Evolutionary conservation across 768 basidiomycete species (phyloP).

Genomic region (Rhodotorula paludigena): DNA sequence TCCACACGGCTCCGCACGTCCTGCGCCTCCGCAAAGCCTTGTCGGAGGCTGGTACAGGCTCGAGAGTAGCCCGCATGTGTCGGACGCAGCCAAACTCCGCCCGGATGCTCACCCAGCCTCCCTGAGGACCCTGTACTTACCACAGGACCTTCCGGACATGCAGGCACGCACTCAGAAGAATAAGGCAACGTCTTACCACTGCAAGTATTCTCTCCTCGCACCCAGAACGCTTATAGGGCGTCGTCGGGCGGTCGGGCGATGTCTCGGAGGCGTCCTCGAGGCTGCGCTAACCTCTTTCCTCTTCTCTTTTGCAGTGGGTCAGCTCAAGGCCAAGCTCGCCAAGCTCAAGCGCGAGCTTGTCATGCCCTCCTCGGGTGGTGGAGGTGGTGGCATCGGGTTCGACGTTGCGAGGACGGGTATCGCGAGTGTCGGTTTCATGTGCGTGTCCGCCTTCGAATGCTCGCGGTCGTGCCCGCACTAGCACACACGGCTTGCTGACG

Average conservation of each 20-base stretch:
- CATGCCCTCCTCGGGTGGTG: slow-evolving; percentile 65
- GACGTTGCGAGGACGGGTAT: slow-evolving; percentile 98
- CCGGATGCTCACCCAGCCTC: background rate
- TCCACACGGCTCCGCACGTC: background rate
- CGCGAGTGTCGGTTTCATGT: slow-evolving; percentile 72
- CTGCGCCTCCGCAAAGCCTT: background rate
- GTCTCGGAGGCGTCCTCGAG: no score
- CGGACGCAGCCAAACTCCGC: no score
- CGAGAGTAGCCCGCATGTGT: no score
- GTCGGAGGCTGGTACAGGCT: no score
- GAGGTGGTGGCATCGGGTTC: slow-evolving; percentile 89
- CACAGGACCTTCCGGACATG: background rate
- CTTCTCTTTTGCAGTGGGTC: background rate
- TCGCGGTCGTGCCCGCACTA: no score
- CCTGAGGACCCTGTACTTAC: no score
- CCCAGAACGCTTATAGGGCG: no score
- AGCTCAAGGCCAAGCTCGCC: slow-evolving; percentile 73
- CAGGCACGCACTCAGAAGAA: slow-evolving; percentile 4
- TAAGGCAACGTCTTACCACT: slow-evolving; percentile 8
- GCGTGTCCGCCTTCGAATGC: slow-evolving; percentile 48
- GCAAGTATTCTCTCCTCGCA: background rate
- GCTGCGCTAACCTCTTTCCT: background rate
- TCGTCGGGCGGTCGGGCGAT: no score
- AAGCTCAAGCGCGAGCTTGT: slow-evolving; percentile 94
- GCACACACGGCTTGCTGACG: background rate